Evolutionary conservation across 2,329 filamentous ascomycete species (phyloP).

Genomic region (Sordariomycetes sp.): DNA sequence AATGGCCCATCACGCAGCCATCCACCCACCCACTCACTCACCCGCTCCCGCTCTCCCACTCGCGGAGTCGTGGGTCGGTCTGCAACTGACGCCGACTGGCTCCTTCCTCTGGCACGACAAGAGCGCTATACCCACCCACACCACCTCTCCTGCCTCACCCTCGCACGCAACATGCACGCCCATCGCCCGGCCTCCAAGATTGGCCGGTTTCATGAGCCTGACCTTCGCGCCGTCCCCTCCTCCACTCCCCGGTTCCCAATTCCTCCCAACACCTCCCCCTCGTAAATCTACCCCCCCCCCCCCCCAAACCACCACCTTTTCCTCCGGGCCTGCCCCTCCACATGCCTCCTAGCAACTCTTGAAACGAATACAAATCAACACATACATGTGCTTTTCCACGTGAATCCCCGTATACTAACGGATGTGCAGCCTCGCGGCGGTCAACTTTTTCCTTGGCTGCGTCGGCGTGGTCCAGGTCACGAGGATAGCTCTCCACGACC

Average conservation of each 20-base stretch:
- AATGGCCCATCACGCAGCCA: background rate
- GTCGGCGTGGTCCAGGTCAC: constrained; percentile 74
- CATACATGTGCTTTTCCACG: background rate
- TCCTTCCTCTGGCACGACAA: background rate
- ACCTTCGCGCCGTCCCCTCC: background rate
- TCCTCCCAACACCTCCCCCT: background rate
- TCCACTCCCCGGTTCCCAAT: background rate
- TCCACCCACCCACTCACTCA: background rate
- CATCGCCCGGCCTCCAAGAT: background rate
- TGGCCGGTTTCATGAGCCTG: constrained; percentile 2
- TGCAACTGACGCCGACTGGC: background rate
- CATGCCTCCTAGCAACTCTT: too few relatives aligned
- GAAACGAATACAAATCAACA: background rate
- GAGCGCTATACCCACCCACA: too few relatives aligned
- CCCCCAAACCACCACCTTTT: too few relatives aligned
- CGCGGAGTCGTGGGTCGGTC: background rate
- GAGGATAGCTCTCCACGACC: constrained; percentile 59
- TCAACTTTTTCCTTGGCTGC: constrained; percentile 94
- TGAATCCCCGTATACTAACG: constrained; percentile 1
- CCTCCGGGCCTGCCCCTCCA: too few relatives aligned
- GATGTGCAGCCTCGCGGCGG: constrained; percentile 59
- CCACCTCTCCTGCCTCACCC: background rate
- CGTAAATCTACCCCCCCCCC: background rate
- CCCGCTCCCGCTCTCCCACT: background rate
- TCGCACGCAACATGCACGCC: constrained; percentile 1